These are phyloP conservation scores for Pseudotulostoma volvatum DNA, from an alignment of 495 filamentous ascomycete genomes.

Conservation along the genomic window DNA sequence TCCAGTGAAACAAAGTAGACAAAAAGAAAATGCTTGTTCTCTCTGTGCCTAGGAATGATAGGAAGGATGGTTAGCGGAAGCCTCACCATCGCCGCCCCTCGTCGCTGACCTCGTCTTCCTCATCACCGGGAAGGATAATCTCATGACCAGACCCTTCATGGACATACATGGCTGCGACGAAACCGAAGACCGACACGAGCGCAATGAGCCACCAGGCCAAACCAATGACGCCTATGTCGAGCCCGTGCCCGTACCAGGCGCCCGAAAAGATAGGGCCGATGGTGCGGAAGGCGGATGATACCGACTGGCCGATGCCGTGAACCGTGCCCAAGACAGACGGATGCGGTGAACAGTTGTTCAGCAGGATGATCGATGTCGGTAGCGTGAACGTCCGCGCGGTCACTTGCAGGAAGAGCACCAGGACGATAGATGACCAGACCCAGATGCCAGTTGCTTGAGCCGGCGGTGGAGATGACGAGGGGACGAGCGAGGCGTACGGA, in stretches of 20 bases:
- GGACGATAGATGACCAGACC: constrained; percentile 52
- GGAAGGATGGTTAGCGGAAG: no score
- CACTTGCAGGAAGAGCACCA: constrained; percentile 56
- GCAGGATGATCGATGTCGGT: constrained; percentile 57
- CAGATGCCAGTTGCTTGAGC: constrained; percentile 44
- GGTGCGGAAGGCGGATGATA: constrained; percentile 52
- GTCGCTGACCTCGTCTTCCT: no score
- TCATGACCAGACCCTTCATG: constrained; percentile 61
- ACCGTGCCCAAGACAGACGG: constrained; percentile 66
- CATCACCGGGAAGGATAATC: constrained; percentile 49
- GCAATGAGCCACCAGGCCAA: constrained; percentile 64
- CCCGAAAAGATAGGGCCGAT: constrained; percentile 60
- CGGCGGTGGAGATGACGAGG: constrained; percentile 42
- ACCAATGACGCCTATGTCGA: constrained; percentile 55
- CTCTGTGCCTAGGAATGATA: no score
- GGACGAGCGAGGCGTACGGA: constrained; percentile 57
- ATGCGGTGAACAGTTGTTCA: constrained; percentile 74
- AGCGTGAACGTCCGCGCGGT: constrained; percentile 69
- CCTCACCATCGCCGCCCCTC: no score
- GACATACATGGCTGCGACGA: constrained; percentile 47
- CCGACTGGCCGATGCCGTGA: constrained; percentile 66
- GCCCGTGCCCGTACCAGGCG: constrained; percentile 51
- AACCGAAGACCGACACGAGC: constrained; percentile 42
- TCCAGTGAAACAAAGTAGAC: no score
- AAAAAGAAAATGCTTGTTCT: no score